Conservation (phyloP, 176 grass and related monocot genomes). For the Olyra latifolia region DNA sequence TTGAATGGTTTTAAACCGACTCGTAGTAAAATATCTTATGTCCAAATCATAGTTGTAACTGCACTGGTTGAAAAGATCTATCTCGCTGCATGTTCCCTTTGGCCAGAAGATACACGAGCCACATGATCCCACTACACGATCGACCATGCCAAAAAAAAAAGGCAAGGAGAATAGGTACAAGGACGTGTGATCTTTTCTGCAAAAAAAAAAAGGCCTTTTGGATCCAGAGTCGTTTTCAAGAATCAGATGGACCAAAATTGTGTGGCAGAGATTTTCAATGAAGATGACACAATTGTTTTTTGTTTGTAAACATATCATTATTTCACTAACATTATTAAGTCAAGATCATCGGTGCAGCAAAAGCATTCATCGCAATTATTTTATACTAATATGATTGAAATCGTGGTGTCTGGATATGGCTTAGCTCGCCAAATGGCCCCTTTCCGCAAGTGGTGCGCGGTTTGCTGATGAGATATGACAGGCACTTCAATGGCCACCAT, state of each 20-base stretch:
- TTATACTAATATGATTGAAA: background rate
- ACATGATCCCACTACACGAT: background rate
- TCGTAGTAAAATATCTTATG: background rate
- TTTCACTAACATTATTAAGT: no score
- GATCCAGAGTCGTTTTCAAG: conserved; percentile 22
- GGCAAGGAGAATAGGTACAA: background rate
- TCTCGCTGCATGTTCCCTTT: background rate
- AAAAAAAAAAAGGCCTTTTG: conserved; percentile 4
- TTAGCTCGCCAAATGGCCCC: background rate
- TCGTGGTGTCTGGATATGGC: background rate
- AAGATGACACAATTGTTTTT: background rate
- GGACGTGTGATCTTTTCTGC: background rate
- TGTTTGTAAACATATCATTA: background rate
- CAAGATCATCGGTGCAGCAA: background rate
- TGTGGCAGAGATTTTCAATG: background rate
- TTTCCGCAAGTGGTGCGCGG: background rate
- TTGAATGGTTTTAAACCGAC: background rate
- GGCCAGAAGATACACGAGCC: background rate
- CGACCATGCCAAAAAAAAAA: no score
- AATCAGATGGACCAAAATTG: conserved; percentile 23
- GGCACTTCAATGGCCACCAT: background rate
- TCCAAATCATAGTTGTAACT: background rate
- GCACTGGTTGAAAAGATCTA: background rate
- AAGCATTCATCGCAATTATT: background rate
- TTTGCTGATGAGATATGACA: conserved; percentile 26